Evolutionary conservation across 139 green algal genomes (phyloP).

Genomic region (Volvox africanus): DNA sequence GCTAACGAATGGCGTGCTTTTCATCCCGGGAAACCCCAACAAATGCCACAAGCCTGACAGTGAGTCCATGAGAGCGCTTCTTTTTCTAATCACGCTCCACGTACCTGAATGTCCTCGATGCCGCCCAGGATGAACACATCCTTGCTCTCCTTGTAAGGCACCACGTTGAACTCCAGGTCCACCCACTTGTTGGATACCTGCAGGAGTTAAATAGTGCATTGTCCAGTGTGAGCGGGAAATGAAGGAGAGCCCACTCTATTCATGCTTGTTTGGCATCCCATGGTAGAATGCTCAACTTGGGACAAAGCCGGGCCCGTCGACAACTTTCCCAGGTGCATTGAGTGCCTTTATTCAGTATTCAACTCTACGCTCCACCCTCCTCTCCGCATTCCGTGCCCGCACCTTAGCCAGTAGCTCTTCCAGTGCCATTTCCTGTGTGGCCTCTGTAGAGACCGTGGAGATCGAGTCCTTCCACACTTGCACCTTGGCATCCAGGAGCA

Average conservation of each 20-base stretch:
- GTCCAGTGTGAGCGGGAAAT: not conserved
- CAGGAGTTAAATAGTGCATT: not conserved
- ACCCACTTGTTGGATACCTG: slow-evolving; percentile 73
- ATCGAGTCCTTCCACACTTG: slow-evolving; percentile 73
- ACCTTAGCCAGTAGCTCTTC: slow-evolving; percentile 87
- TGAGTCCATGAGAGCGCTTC: too few relatives aligned
- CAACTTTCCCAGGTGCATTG: not conserved
- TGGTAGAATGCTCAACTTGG: too few relatives aligned
- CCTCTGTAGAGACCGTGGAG: slow-evolving; percentile 76
- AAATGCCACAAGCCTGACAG: too few relatives aligned
- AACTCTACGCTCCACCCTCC: too few relatives aligned
- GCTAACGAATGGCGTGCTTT: too few relatives aligned
- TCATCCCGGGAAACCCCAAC: too few relatives aligned
- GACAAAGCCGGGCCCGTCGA: not conserved
- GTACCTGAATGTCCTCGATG: slow-evolving; percentile 84
- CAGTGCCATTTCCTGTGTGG: slow-evolving; percentile 83
- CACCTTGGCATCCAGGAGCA: slow-evolving; percentile 74
- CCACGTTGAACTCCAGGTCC: slow-evolving; percentile 80
- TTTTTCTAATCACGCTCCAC: not conserved
- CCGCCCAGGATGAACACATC: slow-evolving; percentile 87
- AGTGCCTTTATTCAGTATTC: not conserved
- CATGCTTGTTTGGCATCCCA: too few relatives aligned
- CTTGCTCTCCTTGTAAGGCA: slow-evolving; percentile 90
- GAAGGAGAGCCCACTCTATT: not conserved
- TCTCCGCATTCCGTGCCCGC: not conserved